Evolutionary conservation across 371 early-diverging fungal species (phyloP), one percentile per base, ranked within the genome.

Genomic region (Syncephalis fuscata): DNA sequence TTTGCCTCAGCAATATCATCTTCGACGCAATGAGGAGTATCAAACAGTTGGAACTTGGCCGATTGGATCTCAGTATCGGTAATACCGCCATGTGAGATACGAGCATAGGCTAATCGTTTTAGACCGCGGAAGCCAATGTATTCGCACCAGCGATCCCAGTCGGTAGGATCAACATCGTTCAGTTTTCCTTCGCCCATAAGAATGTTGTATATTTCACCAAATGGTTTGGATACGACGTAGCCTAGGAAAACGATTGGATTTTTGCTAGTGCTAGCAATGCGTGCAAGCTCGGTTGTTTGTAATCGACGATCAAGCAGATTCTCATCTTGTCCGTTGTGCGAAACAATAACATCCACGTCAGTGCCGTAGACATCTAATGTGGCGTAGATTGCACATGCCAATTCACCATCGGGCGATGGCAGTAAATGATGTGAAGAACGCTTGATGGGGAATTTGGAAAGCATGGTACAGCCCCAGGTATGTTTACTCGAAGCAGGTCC

Each of bases 291-390:
- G 7, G 79, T 78, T 4, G 85, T 86, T 62, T 86, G 87, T 52
- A 80, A 70, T 22, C 66, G 66, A 45, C 87, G 73, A 60, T 86
- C 87, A 52, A 76, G 60, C 41, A 70, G 67, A 52, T 84, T 73
- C 57, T 86, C 87, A 45, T 82, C 78, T 61, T 86, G 87, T 24
- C 87, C 87, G 50, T 86, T 86, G 62, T 86, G 87, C 27, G 80
- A 78, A 19, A 86, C 74, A 56, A 86, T 78, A 15, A 86, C 82
- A 59, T 86, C 87, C 16, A 86, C 80, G 20, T 71, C 68, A 51
- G 76, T 75, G 19, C 85, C 85, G 65, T 75, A 73, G 26, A 83
- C 82, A 65, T 86, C 82, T 57, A 84, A 54, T 17, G 87, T 86
- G 4, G 87, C 87, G 48, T 84, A 80, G 56, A 86, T 86, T 7